These are phyloP conservation scores for Allantophomopsis lycopodina DNA, from an alignment of 2,329 filamentous ascomycete species.

Conservation along the genomic window DNA sequence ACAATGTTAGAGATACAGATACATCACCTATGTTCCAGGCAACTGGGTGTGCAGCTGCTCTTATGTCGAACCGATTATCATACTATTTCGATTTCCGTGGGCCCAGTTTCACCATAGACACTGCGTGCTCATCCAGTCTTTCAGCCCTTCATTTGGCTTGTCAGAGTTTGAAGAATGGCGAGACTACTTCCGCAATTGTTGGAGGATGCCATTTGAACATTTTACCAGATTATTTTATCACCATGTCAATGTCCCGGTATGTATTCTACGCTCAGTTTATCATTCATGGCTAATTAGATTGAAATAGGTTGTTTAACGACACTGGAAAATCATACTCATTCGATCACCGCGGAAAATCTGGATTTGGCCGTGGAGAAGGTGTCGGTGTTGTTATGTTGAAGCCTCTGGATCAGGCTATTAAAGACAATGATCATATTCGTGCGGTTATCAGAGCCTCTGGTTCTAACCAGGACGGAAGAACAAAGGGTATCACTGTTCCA, in stretches of 20 bases:
- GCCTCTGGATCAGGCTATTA: constrained; percentile 22
- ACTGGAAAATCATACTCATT: constrained; percentile 15
- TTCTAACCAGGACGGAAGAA: constrained; percentile 28
- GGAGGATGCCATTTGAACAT: constrained; percentile 2
- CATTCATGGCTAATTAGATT: too few relatives aligned
- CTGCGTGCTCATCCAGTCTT: constrained; percentile 42
- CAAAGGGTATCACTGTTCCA: constrained; percentile 27
- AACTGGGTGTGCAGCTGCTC: constrained; percentile 10
- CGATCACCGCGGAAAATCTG: constrained; percentile 28
- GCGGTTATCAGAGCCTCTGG: constrained; percentile 25
- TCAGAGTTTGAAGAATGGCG: constrained; percentile 31
- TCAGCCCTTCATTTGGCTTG: constrained; percentile 39
- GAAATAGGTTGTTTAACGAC: too few relatives aligned
- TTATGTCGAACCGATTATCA: constrained; percentile 7
- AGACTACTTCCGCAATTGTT: constrained; percentile 17
- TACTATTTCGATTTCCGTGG: constrained; percentile 10
- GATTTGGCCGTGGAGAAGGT: constrained; percentile 31
- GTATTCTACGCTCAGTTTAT: background rate
- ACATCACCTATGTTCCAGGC: constrained; percentile 10
- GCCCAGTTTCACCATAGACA: constrained; percentile 16
- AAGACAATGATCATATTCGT: constrained; percentile 24
- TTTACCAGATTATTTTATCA: constrained; percentile 1
- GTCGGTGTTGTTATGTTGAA: constrained; percentile 25
- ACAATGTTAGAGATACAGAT: constrained; percentile 9
- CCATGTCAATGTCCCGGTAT: constrained; percentile 2